Percentiles rank a stretch among this genome's conserved stretches.
Conservation (phyloP, 106 monocot genomes). For the Dendrobium chrysotoxum region DNA sequence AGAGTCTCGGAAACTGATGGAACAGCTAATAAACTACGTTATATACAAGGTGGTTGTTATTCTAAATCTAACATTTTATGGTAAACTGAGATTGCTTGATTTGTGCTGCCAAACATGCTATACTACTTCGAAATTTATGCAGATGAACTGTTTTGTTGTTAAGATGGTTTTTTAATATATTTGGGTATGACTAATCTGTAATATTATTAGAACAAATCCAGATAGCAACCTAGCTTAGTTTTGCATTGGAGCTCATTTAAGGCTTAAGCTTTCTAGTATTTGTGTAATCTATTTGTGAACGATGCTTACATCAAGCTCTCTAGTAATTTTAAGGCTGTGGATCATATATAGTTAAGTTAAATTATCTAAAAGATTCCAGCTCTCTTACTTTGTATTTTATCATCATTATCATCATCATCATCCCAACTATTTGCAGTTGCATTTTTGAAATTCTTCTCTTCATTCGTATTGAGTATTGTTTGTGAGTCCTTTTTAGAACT, state of each 20-base stretch:
- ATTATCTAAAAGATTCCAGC: neutral
- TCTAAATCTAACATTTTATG: neutral
- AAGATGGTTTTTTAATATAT: neutral
- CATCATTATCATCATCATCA: neutral
- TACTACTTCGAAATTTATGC: neutral
- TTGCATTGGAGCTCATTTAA: neutral
- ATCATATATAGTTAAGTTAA: neutral
- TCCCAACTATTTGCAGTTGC: neutral
- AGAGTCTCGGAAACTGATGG: conserved; percentile 76
- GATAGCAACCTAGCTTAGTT: neutral
- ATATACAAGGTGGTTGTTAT: conserved; percentile 66
- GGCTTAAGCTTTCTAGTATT: neutral
- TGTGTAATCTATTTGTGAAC: neutral
- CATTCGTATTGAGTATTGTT: neutral
- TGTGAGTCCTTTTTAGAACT: neutral
- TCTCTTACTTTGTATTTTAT: neutral
- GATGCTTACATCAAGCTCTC: neutral
- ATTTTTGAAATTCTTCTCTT: neutral
- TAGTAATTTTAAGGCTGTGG: neutral
- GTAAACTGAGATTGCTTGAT: neutral
- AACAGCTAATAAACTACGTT: conserved; percentile 68
- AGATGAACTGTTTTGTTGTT: neutral
- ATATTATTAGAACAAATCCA: neutral
- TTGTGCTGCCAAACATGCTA: neutral
- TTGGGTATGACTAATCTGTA: neutral